Percentiles rank a stretch among this genome's conserved stretches.
These are phyloP conservation scores for Naganishia randhawae DNA, from an alignment of 768 basidiomycete species.

Conservation along the genomic window DNA sequence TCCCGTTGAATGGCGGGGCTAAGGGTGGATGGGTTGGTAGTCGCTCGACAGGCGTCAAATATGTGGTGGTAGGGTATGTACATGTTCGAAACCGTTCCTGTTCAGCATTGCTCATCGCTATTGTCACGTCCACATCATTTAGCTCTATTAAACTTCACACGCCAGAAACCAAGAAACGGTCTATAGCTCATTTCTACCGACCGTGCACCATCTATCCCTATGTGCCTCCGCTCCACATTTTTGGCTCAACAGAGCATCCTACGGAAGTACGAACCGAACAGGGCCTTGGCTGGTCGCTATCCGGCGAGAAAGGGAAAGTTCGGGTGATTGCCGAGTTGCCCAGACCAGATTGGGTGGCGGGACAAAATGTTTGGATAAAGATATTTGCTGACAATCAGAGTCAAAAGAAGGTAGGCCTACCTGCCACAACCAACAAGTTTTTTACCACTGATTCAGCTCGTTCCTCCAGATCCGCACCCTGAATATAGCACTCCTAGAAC, in stretches of 20 bases:
- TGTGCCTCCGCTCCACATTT: constrained; percentile 60
- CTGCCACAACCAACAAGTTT: neutral
- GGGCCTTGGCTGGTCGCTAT: constrained; percentile 55
- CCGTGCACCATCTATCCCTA: constrained; percentile 75
- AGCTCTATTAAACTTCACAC: constrained; percentile 76
- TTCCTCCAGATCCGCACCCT: constrained; percentile 52
- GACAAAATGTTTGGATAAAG: constrained; percentile 69
- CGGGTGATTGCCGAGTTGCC: constrained; percentile 65
- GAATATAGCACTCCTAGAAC: constrained; percentile 63
- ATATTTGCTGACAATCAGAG: constrained; percentile 66
- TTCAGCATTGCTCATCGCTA: neutral
- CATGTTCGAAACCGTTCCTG: neutral
- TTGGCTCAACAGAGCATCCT: constrained; percentile 62
- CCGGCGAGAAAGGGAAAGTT: constrained; percentile 65
- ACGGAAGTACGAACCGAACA: constrained; percentile 60
- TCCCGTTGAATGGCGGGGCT: constrained; percentile 60
- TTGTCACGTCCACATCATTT: neutral
- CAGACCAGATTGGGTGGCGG: constrained; percentile 74
- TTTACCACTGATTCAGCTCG: neutral
- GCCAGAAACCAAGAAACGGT: constrained; percentile 58
- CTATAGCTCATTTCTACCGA: constrained; percentile 86
- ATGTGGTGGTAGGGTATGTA: constrained; percentile 74
- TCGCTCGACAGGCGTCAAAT: constrained; percentile 65
- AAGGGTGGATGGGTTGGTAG: constrained; percentile 59
- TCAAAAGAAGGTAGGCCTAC: constrained; percentile 55